Base-by-base conservation (phyloP, 2,329 filamentous ascomycete species). In the Colletotrichum spinosum region DNA sequence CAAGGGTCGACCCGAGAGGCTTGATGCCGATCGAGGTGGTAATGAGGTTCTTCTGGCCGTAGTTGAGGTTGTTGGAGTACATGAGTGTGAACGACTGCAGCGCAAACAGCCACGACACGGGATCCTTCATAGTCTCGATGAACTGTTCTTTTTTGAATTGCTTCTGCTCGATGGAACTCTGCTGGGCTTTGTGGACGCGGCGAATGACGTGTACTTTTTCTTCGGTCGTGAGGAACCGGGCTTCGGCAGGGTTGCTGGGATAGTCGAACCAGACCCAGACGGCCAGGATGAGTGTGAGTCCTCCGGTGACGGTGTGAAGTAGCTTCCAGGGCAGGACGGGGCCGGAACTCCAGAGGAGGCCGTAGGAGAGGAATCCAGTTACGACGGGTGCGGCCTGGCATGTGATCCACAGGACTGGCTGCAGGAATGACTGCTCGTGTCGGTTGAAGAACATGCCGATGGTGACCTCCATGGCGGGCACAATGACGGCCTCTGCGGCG, bases 401-500 rank as follows among this genome's bases (percentile, higher is more conserved):
- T 7, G 72, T 73, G 9, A 72, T 74, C 75, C 74, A 79, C 44
- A 78, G 73, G 10, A 78, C 70, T 3, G 73, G 73, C 58, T 78
- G 76, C 3, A 78, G 56, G 33, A 73, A 73, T 0, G 73, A 72
- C 10, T 76, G 74, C 52, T 78, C 76, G n/a, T 72, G 67, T 1
- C 73, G 75, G 25, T 72, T 76, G 67, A 78, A 78, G 67, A 78
- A 78, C 77, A 78, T 78, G 55, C 75, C 76, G 8, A 80, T 76
- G 0, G 78, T 80, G 52, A 80, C 76, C 38, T 80, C 78, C 70
- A 80, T 76, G 2, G 77, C 78, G 0, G 79, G 78, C 2, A 80
- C 76, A 4, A 80, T 70, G 9, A 74, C 73, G 0, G 77, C 72
- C 60, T 80, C 78, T 1, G 72, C 70, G 12, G 72, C 74, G 2